Evolutionary conservation across 768 basidiomycete genomes (phyloP).

Genomic region (Serendipita sp.): DNA sequence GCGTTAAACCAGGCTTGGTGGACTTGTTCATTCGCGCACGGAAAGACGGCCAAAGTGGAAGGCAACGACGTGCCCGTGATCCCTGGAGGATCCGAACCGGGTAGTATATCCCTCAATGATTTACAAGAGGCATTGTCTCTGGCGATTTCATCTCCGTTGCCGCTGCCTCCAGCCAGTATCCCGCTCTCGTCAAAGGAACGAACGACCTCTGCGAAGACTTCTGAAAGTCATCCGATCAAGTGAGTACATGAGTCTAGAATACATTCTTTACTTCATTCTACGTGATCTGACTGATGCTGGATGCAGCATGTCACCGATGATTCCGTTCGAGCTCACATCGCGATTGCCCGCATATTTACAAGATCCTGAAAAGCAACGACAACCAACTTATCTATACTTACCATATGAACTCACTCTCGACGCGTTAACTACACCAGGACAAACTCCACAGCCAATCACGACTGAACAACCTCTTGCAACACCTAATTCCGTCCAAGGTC

Average conservation of each 20-base stretch:
- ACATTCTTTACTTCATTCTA: background rate
- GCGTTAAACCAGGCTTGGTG: constrained; percentile 32
- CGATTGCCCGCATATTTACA: constrained; percentile 20
- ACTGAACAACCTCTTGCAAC: background rate
- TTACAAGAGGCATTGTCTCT: constrained; percentile 35
- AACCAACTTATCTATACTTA: constrained; percentile 4
- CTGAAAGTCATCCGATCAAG: constrained; percentile 73
- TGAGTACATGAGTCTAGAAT: constrained; percentile 15
- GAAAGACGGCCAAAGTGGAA: background rate
- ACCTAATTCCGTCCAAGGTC: background rate
- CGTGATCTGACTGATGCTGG: background rate
- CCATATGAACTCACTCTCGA: background rate
- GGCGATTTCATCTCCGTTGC: constrained; percentile 34
- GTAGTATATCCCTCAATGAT: background rate
- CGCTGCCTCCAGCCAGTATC: constrained; percentile 6
- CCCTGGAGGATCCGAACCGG: background rate
- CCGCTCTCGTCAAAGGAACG: constrained; percentile 13
- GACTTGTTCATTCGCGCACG: constrained; percentile 20
- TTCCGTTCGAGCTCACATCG: constrained; percentile 42
- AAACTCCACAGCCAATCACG: background rate
- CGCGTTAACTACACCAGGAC: background rate
- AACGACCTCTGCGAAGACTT: constrained; percentile 40
- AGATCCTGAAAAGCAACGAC: background rate
- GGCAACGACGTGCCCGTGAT: background rate
- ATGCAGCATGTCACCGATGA: constrained; percentile 42